These are phyloP conservation scores for Verbena officinalis DNA, from an alignment of 257 asterid species.

Conservation along the genomic window DNA sequence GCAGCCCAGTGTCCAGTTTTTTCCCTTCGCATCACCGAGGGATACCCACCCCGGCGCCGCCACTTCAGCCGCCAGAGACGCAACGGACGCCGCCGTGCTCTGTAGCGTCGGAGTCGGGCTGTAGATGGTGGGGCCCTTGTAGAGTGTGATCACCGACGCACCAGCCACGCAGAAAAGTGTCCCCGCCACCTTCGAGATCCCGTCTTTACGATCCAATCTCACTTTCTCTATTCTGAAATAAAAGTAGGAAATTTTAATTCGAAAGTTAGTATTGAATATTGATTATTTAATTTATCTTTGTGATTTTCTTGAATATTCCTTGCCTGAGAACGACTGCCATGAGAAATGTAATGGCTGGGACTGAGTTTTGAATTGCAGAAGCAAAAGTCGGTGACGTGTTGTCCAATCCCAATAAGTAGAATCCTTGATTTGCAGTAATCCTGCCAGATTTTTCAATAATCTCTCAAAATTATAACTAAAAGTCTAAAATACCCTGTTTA, in stretches of 20 bases:
- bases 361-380: constrained; percentile 94
- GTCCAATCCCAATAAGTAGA: constrained; percentile 92
- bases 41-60: constrained; percentile 29
- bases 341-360: constrained; percentile 95
- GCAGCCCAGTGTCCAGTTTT: constrained; percentile 94
- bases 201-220: constrained; percentile 78
- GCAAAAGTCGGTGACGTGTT: constrained; percentile 97
- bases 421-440: constrained; percentile 95
- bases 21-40: constrained; percentile 71
- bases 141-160: constrained; percentile 91
- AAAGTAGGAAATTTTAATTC: neutral
- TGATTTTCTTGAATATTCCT: neutral
- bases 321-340: constrained; percentile 90
- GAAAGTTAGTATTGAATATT: neutral
- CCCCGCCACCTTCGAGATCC: constrained; percentile 80
- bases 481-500: neutral
- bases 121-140: constrained; percentile 92
- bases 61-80: neutral
- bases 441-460: constrained; percentile 35
- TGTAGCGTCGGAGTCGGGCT: constrained; percentile 63
- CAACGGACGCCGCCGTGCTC: neutral
- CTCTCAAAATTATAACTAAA: neutral
- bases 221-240: constrained; percentile 79
- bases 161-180: constrained; percentile 89
- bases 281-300: neutral